Percentiles rank a stretch among this genome's conserved stretches.
These are phyloP conservation scores for Trypanosoma theileri DNA, from an alignment of 208 protist species.

Conservation along the genomic window DNA sequence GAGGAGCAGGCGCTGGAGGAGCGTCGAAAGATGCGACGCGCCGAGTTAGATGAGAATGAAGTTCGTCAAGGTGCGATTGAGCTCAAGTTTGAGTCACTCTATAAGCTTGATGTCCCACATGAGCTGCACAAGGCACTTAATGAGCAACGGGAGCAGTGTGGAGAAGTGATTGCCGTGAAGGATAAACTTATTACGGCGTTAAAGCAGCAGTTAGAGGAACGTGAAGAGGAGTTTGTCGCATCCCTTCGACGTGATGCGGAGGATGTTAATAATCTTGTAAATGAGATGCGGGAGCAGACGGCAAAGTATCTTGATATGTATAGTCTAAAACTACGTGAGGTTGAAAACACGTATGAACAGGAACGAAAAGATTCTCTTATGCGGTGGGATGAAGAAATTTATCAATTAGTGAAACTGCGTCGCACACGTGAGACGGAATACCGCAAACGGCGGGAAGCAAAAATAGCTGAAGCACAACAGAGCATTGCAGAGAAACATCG, in stretches of 20 bases:
- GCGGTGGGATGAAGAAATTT: constrained; percentile 74
- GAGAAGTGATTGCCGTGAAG: constrained; percentile 79
- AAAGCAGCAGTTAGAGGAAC: constrained; percentile 71
- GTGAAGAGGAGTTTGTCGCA: constrained; percentile 93
- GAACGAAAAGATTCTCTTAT: constrained; percentile 82
- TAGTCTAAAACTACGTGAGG: constrained; percentile 72
- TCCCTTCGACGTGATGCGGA: constrained; percentile 74
- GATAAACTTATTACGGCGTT: constrained; percentile 86
- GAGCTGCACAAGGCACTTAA: constrained; percentile 81
- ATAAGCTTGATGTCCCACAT: constrained; percentile 80
- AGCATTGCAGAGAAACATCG: constrained; percentile 79
- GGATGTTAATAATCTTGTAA: constrained; percentile 82
- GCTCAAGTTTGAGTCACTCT: constrained; percentile 88
- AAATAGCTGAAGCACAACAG: constrained; percentile 83
- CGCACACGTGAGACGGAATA: constrained; percentile 89
- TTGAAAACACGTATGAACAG: constrained; percentile 86
- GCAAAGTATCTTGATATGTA: constrained; percentile 77
- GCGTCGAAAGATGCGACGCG: constrained; percentile 36
- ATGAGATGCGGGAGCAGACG: constrained; percentile 85
- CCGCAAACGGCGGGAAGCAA: constrained; percentile 72
- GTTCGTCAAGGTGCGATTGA: constrained; percentile 66
- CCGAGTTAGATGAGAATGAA: constrained; percentile 61
- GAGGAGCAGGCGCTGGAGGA: constrained; percentile 45
- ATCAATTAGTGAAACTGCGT: constrained; percentile 86
- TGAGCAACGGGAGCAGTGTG: constrained; percentile 77